Base-by-base conservation (phyloP, 2,329 filamentous ascomycete genomes). In the Tolypocladium paradoxum region DNA sequence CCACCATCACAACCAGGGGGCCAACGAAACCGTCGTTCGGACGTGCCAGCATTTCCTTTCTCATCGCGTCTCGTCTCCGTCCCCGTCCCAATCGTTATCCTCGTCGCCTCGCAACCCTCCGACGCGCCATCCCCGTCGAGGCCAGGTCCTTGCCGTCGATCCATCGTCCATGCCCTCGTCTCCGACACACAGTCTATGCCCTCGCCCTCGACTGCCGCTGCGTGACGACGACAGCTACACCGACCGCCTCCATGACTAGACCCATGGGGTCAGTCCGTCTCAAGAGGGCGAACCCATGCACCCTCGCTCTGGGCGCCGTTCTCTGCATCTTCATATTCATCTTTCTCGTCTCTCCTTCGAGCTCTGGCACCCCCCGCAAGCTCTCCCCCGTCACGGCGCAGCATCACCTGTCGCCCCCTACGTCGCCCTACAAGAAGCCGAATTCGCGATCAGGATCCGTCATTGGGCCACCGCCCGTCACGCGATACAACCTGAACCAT, bases 401-500 rank as follows among this genome's bases (percentile, higher is more conserved):
- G 54, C 72, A 73, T 58, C 71, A 72, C 57, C 66, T 73, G 22
- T 73, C 71, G 48, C 71, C 71, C 24, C 71, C 71, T 33, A 73
- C 71, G 3, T 70, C 69, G 50, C 71, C 71, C 24, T 73, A 73
- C 61, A 65, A 64, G 68, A 76, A 69, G 67, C 69, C 64, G 51
- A 67, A 61, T 51, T 61, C 64, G 51, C 61, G 64, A 53, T 59
- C 64, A 36, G 67, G 67, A 47, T 56, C 60, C 50, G 58, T 62
- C 38, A 54, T 64, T 7, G 63, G 64, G 50, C 86, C 90, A 49
- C 90, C 92, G 52, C 91, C 92, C 9, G 91, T 99, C 48, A 82
- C 88, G 37, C 90, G 89, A 68, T 97, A 96, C 76, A 84, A 95
- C 68, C 85, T 99, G 72, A 97, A 97, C 77, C 91, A 92, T 71